Conservation (phyloP, 345 rosid genomes). For the Euclidium syriacum region DNA sequence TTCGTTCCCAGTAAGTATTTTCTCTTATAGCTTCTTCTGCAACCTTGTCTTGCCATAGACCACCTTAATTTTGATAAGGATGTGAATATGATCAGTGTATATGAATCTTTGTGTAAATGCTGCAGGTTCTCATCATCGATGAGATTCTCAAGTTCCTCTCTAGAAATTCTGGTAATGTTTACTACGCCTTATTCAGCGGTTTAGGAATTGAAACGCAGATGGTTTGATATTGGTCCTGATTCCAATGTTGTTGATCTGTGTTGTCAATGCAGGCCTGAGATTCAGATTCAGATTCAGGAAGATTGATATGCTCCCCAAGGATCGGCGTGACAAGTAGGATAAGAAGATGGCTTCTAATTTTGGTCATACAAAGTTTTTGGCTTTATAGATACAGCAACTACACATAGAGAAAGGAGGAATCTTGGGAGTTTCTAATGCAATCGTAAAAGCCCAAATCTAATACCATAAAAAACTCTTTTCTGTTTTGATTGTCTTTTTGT, state of each 20-base stretch:
- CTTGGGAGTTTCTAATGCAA: constrained; percentile 14
- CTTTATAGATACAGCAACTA: constrained; percentile 6
- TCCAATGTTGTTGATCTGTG: constrained; percentile 1
- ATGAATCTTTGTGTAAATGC: neutral
- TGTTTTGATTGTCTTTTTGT: neutral
- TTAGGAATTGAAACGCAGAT: neutral
- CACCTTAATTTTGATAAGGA: neutral
- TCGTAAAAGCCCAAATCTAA: constrained; percentile 7
- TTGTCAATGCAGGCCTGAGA: constrained; percentile 50
- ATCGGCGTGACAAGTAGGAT: constrained; percentile 59
- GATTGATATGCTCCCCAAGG: constrained; percentile 75
- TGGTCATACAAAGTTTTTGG: constrained; percentile 24
- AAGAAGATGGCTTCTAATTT: constrained; percentile 3
- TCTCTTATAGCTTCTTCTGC: neutral
- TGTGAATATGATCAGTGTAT: constrained; percentile 2
- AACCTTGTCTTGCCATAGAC: neutral
- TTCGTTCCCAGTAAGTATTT: constrained; percentile 85
- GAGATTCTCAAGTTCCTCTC: constrained; percentile 92
- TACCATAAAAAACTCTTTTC: constrained; percentile 4
- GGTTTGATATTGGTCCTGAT: neutral
- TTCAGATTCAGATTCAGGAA: constrained; percentile 72
- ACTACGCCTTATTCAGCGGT: neutral
- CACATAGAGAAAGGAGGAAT: neutral
- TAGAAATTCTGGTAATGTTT: constrained; percentile 44
- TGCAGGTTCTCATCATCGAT: constrained; percentile 88